Conservation (phyloP, 352 stramenopile genomes). For the Peronospora farinosa region DNA sequence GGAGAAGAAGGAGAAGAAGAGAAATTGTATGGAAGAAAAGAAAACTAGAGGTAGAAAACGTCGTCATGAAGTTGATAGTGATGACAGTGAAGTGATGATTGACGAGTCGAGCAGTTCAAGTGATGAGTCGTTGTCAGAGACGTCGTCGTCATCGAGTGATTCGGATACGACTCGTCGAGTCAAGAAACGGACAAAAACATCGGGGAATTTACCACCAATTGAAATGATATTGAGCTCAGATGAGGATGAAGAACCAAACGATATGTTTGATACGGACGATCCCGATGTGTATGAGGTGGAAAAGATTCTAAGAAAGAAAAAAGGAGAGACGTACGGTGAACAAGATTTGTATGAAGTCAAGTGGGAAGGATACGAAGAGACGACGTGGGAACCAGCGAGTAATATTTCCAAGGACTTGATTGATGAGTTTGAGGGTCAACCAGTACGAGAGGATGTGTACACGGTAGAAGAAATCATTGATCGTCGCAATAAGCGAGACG, state of each 20-base stretch:
- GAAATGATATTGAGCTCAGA: conserved; percentile 63
- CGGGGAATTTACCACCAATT: conserved; percentile 51
- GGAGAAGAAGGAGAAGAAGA: background rate
- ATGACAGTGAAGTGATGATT: conserved; percentile 30
- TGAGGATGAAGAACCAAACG: conserved; percentile 65
- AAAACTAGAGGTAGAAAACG: conserved; percentile 9
- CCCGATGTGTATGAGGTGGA: conserved; percentile 82
- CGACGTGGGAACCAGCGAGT: conserved; percentile 65
- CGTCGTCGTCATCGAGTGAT: conserved; percentile 23
- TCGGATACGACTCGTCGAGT: conserved; percentile 11
- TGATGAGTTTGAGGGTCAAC: conserved; percentile 67
- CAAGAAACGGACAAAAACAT: conserved; percentile 30
- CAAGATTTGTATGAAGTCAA: conserved; percentile 73
- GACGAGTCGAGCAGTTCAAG: conserved; percentile 26
- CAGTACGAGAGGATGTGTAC: conserved; percentile 73
- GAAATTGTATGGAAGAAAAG: conserved; percentile 10
- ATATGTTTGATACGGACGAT: conserved; percentile 72
- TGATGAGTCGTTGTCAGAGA: conserved; percentile 23
- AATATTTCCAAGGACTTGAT: conserved; percentile 80
- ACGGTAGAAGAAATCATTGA: conserved; percentile 67
- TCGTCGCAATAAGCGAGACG: conserved; percentile 58
- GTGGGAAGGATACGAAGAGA: conserved; percentile 75
- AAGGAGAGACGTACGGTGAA: conserved; percentile 40
- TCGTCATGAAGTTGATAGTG: conserved; percentile 24
- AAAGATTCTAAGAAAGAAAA: conserved; percentile 55